phyloP scores from a whole-genome alignment of 2,329 filamentous ascomycete genomes.

The Hawksworthiomyces lignivorus region DNA sequence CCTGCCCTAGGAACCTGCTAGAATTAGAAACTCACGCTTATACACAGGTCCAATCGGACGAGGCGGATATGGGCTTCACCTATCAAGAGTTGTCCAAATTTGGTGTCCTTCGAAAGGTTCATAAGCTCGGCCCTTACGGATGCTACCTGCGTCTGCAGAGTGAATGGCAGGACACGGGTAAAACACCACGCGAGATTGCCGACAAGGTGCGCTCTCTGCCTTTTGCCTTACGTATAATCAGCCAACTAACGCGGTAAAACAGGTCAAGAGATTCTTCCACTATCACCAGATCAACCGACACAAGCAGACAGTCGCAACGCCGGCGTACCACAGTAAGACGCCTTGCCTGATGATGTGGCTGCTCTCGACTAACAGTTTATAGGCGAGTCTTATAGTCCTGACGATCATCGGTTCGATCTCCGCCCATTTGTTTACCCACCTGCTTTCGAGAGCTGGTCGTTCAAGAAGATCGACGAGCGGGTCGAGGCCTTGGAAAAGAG shows the following conservation, averaged over 20 bases:
- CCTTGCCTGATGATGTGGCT: background rate
- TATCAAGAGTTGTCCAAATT: constrained; percentile 34
- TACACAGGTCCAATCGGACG: constrained; percentile 40
- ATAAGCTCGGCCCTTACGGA: constrained; percentile 27
- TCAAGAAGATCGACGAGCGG: constrained; percentile 22
- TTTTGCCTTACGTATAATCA: too few relatives aligned
- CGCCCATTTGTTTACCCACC: constrained; percentile 28
- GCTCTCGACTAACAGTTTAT: background rate
- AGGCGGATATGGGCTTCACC: constrained; percentile 46
- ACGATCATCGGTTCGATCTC: constrained; percentile 35
- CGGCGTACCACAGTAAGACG: constrained; percentile 39
- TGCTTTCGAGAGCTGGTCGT: constrained; percentile 18
- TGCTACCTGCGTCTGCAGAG: constrained; percentile 14
- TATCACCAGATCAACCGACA: constrained; percentile 56
- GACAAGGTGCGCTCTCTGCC: constrained; percentile 24
- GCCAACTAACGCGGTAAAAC: too few relatives aligned
- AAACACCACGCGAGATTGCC: constrained; percentile 34
- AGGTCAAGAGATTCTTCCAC: constrained; percentile 36
- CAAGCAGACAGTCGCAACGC: constrained; percentile 57
- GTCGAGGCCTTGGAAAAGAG: background rate
- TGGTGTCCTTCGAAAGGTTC: constrained; percentile 35
- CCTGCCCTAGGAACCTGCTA: too few relatives aligned
- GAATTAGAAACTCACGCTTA: too few relatives aligned
- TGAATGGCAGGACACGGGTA: constrained; percentile 32
- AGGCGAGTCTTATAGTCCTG: constrained; percentile 18